Conservation (phyloP, 2,329 filamentous ascomycete species). For the Phialemoniopsis sp. region DNA sequence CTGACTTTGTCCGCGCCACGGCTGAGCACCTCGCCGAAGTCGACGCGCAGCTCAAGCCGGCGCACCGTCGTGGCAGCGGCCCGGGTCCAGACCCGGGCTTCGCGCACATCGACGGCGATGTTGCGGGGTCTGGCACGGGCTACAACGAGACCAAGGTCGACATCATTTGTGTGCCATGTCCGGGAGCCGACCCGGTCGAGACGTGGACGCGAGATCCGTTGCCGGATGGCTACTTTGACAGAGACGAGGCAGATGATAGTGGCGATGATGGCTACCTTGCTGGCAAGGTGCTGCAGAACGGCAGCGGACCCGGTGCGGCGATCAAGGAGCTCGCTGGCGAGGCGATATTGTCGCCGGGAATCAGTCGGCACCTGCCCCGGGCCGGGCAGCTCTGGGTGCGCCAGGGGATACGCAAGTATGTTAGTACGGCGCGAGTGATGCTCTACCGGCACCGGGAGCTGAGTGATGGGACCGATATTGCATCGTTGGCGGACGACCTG, state of each 20-base stretch:
- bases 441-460: slow-evolving; percentile 45
- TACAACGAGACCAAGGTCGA: slow-evolving; percentile 52
- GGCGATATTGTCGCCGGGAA: slow-evolving; percentile 23
- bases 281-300: not conserved
- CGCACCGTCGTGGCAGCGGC: no score
- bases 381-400: slow-evolving; percentile 45
- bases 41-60: no score
- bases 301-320: no score
- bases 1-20: no score
- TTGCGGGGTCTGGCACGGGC: slow-evolving; percentile 24
- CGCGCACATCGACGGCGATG: slow-evolving; percentile 35
- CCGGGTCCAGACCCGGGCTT: slow-evolving; percentile 28
- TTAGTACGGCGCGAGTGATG: slow-evolving; percentile 42
- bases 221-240: slow-evolving; percentile 36
- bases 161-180: slow-evolving; percentile 49
- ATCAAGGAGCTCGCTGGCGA: slow-evolving; percentile 23
- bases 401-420: slow-evolving; percentile 45
- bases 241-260: no score
- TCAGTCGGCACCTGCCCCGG: slow-evolving; percentile 21
- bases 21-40: no score
- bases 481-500: slow-evolving; percentile 39
- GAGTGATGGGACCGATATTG: slow-evolving; percentile 35
- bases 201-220: slow-evolving; percentile 50
- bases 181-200: slow-evolving; percentile 45
- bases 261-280: no score